Percentiles rank a stretch among this genome's conserved stretches.
phyloP scores from a whole-genome alignment of 1,284 basidiomycete species.

The Acaromyces ingoldii region DNA sequence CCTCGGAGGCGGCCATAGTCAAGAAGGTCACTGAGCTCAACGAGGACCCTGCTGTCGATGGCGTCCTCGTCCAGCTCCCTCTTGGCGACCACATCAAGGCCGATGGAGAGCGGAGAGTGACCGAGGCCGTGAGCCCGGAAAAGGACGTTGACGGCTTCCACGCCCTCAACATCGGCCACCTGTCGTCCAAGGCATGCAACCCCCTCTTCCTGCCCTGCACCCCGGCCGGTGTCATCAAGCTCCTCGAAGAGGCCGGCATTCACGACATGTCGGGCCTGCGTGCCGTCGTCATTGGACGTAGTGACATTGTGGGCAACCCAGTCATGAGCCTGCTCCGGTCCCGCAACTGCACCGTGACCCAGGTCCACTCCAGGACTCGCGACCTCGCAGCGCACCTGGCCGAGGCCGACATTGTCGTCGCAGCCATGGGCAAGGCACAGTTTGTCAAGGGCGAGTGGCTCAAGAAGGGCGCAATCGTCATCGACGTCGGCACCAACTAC shows the following conservation, averaged over 20 bases:
- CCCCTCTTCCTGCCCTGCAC: slow-evolving; percentile 95
- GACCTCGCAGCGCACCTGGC: slow-evolving; percentile 69
- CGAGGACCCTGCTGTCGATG: slow-evolving; percentile 73
- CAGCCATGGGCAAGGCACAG: slow-evolving; percentile 86
- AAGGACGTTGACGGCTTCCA: slow-evolving; percentile 99
- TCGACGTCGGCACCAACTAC: slow-evolving; percentile 87
- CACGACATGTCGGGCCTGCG: slow-evolving; percentile 57
- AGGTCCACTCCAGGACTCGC: slow-evolving; percentile 87
- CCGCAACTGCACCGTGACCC: slow-evolving; percentile 91
- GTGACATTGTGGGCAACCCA: slow-evolving; percentile 96
- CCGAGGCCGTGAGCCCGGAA: slow-evolving; percentile 85
- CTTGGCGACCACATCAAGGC: slow-evolving; percentile 76
- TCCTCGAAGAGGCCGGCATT: slow-evolving; percentile 79
- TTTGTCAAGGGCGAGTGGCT: slow-evolving; percentile 91
- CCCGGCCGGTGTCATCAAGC: slow-evolving; percentile 82
- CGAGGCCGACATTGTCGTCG: slow-evolving; percentile 83
- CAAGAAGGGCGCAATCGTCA: slow-evolving; percentile 72
- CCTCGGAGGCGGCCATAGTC: slow-evolving; percentile 71
- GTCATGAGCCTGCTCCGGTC: slow-evolving; percentile 84
- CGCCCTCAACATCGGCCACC: slow-evolving; percentile 95
- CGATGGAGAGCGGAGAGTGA: slow-evolving; percentile 82
- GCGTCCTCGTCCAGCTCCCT: slow-evolving; percentile 95
- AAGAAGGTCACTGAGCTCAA: slow-evolving; percentile 76
- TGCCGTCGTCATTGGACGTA: slow-evolving; percentile 90
- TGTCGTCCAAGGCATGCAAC: slow-evolving; percentile 81